These are phyloP conservation scores for Amauroascus niger DNA, from an alignment of 2,329 filamentous ascomycete species.

Conservation along the genomic window DNA sequence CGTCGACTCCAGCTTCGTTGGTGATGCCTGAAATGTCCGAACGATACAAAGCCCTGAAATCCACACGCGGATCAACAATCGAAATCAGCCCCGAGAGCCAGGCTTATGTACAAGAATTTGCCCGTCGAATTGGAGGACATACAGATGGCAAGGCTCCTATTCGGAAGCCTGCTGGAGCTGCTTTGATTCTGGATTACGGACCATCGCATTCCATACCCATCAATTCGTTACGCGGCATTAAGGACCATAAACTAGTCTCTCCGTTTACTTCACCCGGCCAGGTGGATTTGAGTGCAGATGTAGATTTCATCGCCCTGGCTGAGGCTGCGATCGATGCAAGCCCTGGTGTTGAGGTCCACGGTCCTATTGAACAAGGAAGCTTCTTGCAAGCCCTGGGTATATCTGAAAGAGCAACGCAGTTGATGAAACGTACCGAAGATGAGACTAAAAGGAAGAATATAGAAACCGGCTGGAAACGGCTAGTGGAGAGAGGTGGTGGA, in stretches of 20 bases:
- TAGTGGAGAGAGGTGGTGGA: slow-evolving; percentile 70
- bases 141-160: slow-evolving; percentile 13
- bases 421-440: slow-evolving; percentile 46
- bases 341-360: slow-evolving; percentile 78
- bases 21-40: slow-evolving; percentile 74
- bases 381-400: slow-evolving; percentile 80
- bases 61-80: slow-evolving; percentile 59
- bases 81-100: slow-evolving; percentile 85
- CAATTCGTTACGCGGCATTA: slow-evolving; percentile 85
- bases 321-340: slow-evolving; percentile 69
- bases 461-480: slow-evolving; percentile 64
- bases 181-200: slow-evolving; percentile 93
- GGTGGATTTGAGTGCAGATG: slow-evolving; percentile 83
- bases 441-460: slow-evolving; percentile 51
- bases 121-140: slow-evolving; percentile 67
- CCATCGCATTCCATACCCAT: slow-evolving; percentile 66
- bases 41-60: slow-evolving; percentile 67
- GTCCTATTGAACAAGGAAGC: slow-evolving; percentile 72
- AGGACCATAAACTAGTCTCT: slow-evolving; percentile 62
- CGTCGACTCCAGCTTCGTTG: slow-evolving; percentile 68
- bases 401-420: slow-evolving; percentile 59
- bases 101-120: slow-evolving; percentile 71
- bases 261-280: slow-evolving; percentile 71
- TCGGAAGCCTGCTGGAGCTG: slow-evolving; percentile 63
- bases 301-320: slow-evolving; percentile 81